Base-by-base conservation (phyloP, 371 early-diverging fungal genomes). In the Enterospora canceri region DNA sequence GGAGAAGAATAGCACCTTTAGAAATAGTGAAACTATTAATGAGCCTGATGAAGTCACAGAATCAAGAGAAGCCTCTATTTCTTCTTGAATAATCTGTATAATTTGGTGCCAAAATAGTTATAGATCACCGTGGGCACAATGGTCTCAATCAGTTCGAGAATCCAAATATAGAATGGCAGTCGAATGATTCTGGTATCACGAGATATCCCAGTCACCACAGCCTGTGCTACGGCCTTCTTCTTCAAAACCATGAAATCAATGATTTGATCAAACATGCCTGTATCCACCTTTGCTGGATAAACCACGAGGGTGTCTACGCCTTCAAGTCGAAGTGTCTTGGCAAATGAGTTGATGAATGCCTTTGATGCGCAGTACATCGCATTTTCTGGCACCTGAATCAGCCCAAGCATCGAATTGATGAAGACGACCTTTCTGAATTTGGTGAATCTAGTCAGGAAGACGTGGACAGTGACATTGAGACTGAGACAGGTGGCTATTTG, bases 271-370 rank as follows among this genome's bases (percentile, higher is more conserved):
- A 77, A 77, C 65, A 77, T 48, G 5, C 32, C 5, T 29, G 78
- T 74, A 50, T 72, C 59, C n/a, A 77, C 63, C 51, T 77, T 77
- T 50, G 65, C 74, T 30, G 78, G 78, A 55, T 72, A 74, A 16
- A 74, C 65, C 1, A 69, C 70, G 19, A 72, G 49, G 3, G 70
- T 66, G 35, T 62, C 48, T 21, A 19, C 53, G 15, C 68, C 68
- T 63, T 77, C 78, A 61, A 71, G 33, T 34, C 70, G 24, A 31
- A 77, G 26, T 15, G 72, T 62, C n/a, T 77, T 54, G 40, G 71
- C 60, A 49, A 77, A 50, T 1, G 48, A 62, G 16, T 57, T 57
- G 29, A 77, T 71, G 63, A 74, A 77, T 15, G 72, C 28, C 47
- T 77, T 77, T 26, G 50, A 40, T 2, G 74, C 71, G 58, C 66